phyloP scores from a whole-genome alignment of 176 grass and related monocot genomes.

The Oryza rufipogon region DNA sequence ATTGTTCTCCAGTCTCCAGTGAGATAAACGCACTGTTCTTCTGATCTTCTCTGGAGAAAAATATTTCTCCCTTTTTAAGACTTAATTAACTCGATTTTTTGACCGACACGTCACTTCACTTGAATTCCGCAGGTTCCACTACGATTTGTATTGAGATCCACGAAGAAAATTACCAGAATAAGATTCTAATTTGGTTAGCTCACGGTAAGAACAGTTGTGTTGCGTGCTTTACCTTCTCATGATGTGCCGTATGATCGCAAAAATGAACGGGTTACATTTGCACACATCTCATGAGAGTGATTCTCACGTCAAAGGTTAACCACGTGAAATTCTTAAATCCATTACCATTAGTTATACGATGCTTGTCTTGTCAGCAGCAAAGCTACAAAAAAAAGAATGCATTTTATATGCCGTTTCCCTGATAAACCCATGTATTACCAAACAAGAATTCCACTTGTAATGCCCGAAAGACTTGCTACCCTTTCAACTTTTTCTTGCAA shows the following conservation, averaged over 20 bases:
- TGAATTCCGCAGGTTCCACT: background rate
- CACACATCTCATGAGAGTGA: background rate
- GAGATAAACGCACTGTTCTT: background rate
- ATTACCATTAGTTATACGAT: background rate
- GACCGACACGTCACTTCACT: background rate
- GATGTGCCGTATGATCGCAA: background rate
- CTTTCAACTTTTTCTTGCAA: background rate
- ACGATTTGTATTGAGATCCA: background rate
- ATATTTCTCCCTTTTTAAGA: background rate
- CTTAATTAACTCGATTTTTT: background rate
- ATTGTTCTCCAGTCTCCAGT: background rate
- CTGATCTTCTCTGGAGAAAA: background rate
- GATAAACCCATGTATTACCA: background rate
- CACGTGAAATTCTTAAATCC: background rate
- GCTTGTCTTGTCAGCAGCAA: background rate
- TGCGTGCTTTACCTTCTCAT: background rate
- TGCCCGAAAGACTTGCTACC: background rate
- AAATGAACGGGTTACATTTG: background rate
- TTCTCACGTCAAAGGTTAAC: slow-evolving; percentile 8
- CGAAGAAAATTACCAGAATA: background rate
- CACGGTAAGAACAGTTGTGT: background rate
- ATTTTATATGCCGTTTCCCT: background rate
- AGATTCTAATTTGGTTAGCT: background rate
- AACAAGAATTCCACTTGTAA: background rate
- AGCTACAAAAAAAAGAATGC: background rate